phyloP scores from a whole-genome alignment of 2,329 filamentous ascomycete genomes.

The Diaporthe sp. region DNA sequence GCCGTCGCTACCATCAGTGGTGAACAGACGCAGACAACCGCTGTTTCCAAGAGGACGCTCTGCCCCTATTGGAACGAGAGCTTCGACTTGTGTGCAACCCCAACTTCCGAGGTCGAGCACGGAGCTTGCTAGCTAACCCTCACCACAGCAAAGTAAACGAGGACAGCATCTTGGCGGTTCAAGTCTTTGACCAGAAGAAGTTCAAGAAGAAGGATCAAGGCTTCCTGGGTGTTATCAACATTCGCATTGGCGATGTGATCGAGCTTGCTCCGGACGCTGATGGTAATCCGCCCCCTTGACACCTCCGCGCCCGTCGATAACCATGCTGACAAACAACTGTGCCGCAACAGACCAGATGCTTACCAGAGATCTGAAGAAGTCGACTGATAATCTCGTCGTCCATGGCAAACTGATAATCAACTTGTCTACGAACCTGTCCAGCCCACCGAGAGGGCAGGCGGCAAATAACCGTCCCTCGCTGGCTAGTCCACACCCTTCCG shows the following conservation, averaged over 20 bases:
- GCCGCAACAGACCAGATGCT: constrained; percentile 91
- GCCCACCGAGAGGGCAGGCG: constrained; percentile 72
- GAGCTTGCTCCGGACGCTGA: constrained; percentile 91
- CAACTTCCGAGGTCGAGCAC: background rate
- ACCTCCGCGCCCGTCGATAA: constrained; percentile 45
- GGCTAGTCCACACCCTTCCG: constrained; percentile 59
- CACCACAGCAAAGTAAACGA: constrained; percentile 84
- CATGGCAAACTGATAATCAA: constrained; percentile 98
- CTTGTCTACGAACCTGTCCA: constrained; percentile 88
- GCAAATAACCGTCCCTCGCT: constrained; percentile 63
- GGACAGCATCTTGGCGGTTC: constrained; percentile 95
- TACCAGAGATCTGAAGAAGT: constrained; percentile 96
- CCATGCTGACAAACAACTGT: constrained; percentile 46
- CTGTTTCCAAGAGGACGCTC: constrained; percentile 95
- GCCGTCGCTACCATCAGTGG: constrained; percentile 97
- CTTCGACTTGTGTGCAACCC: constrained; percentile 88
- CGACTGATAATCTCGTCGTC: constrained; percentile 96
- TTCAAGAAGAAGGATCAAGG: constrained; percentile 99
- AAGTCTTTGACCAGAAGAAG: constrained; percentile 99
- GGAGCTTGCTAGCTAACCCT: constrained; percentile 39
- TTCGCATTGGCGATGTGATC: constrained; percentile 94
- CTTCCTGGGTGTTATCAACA: constrained; percentile 97
- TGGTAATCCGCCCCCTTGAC: constrained; percentile 67
- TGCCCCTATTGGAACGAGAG: constrained; percentile 99
- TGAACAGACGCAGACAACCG: constrained; percentile 98